Evolutionary conservation across 805 yeast species (phyloP).

Genomic region (Barnettozyma sucrosica): DNA sequence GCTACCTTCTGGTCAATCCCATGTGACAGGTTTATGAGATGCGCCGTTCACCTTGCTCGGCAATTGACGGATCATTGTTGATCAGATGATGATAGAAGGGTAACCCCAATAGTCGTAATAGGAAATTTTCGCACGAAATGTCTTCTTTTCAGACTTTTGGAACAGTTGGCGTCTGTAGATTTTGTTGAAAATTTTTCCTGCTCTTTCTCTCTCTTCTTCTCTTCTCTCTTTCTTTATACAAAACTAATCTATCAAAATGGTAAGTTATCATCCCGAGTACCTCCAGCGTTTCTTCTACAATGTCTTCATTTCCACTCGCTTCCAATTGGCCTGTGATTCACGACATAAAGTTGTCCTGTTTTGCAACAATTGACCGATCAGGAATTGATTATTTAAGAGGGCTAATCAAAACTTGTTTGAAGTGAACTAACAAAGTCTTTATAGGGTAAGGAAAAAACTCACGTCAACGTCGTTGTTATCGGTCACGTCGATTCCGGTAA

Average conservation of each 20-base stretch:
- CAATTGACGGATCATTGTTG: neutral
- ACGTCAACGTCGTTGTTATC: slow-evolving; percentile 99
- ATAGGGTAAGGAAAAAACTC: slow-evolving; percentile 92
- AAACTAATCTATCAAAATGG: slow-evolving; percentile 6
- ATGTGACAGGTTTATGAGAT: neutral
- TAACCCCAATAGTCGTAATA: neutral
- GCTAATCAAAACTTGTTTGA: neutral
- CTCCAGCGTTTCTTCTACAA: neutral
- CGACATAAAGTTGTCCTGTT: neutral
- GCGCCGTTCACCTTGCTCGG: neutral
- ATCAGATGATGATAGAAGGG: neutral
- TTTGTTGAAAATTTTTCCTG: slow-evolving; percentile 5
- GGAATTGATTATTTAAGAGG: neutral
- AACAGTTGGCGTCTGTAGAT: neutral
- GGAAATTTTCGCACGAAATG: neutral
- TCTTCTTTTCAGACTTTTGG: neutral
- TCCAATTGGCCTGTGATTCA: neutral
- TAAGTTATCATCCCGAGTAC: neutral
- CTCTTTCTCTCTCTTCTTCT: slow-evolving; percentile 1
- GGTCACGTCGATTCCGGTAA: slow-evolving; percentile 99
- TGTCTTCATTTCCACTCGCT: neutral
- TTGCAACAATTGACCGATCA: neutral
- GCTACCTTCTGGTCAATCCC: neutral
- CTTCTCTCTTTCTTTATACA: neutral
- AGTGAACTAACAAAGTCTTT: slow-evolving; percentile 1